Base-by-base conservation (phyloP, 805 yeast species). In the Torulaspora quercuum region DNA sequence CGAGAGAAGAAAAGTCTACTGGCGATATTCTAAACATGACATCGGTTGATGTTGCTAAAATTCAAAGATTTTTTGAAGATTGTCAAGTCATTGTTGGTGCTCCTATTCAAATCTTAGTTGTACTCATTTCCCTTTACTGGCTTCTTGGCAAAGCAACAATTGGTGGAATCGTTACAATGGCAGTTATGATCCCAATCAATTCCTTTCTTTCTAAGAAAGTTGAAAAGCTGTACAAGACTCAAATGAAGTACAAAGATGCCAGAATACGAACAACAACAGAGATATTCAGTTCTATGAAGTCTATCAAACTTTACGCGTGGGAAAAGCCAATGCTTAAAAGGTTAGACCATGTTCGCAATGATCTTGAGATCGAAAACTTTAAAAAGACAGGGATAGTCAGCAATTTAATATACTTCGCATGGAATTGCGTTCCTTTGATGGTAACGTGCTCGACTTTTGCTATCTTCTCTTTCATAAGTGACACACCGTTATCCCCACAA, bases 1-100 rank as follows among this genome's bases (percentile, higher is more conserved):
- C 87, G 6, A 72, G 80, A 42, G 69, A 70, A 20, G 68, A 71
- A 11, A 65, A 73, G 46, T 63, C 86, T 2, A 73, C 89, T 2
- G 95, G 95, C 47, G 94, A 85, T 46, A 82, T 87, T 35, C 72
- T 86, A 46, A 86, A 84, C 51, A 68, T 81, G 52, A 73, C 84
- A 69, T 75, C 92, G 12, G 89, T 83, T 20, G 96, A 87, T 64
- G 78, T 83, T 8, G 64, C 65, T 31, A 68, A 82, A 44, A 64
- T 86, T 18, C 83, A 79, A 52, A 78, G 75, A 24, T 61, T 82
- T 36, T 59, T 75, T n/a, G 67, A 68, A 30, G 70, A 73, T 42
- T 60, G 79, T 16, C 80, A 75, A 46, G 67, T 71, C 4, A 50
- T 80, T 39, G 61, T 80, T 15, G 70, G 82, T 28, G 76, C 80